A percentile compares a stretch with the other conserved stretches of the same genome.
phyloP scores from a whole-genome alignment of 2,329 filamentous ascomycete genomes.

The Esteya vermicola region DNA sequence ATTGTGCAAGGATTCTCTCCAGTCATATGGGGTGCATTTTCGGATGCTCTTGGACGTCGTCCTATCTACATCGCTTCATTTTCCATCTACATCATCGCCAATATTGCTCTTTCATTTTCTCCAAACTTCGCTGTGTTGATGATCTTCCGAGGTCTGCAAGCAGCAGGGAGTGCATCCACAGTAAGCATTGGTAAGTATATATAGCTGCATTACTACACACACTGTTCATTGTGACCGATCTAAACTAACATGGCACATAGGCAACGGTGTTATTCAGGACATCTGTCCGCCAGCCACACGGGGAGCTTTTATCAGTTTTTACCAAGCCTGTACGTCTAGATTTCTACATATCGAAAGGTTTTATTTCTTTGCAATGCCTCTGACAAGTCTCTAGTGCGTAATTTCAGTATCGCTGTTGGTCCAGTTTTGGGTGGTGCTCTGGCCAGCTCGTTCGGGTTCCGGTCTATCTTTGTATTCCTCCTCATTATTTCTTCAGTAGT shows the following conservation, averaged over 20 bases:
- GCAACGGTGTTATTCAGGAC: constrained; percentile 2
- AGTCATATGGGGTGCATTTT: constrained; percentile 1
- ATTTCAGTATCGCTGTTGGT: constrained; percentile 2
- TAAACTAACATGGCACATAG: background rate
- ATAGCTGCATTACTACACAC: background rate
- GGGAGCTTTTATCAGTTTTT: constrained; percentile 1
- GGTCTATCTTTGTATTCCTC: constrained; percentile 2
- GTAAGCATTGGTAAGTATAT: constrained; percentile 1
- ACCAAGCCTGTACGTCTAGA: constrained; percentile 2
- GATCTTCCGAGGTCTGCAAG: constrained; percentile 1
- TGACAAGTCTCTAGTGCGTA: background rate
- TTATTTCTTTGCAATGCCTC: background rate
- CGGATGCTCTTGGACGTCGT: background rate
- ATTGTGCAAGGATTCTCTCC: constrained; percentile 1
- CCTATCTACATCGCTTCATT: constrained; percentile 3
- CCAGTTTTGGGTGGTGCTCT: background rate
- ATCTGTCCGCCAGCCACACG: background rate
- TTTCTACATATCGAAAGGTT: too few relatives aligned
- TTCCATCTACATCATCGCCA: constrained; percentile 1
- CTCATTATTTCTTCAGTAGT: background rate
- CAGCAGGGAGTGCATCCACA: constrained; percentile 1
- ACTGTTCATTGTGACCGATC: too few relatives aligned
- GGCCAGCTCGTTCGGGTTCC: background rate
- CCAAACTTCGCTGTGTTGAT: background rate
- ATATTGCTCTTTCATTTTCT: constrained; percentile 1